Conservation (phyloP, 192 early-diverging fungal genomes). For the Gonapodya prolifera region DNA sequence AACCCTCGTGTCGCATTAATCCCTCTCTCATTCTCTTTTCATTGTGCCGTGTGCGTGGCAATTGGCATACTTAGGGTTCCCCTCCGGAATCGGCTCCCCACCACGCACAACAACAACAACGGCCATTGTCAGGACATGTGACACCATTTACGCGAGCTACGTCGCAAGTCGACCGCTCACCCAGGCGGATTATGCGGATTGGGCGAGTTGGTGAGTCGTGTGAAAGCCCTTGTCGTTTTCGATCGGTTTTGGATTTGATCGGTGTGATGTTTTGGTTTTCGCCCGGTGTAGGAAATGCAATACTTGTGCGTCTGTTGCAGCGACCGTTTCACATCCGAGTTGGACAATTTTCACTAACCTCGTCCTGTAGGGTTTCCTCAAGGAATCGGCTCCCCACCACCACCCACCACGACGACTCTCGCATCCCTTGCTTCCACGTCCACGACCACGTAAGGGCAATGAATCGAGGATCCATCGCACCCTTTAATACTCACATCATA, state of each 20-base stretch:
- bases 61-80: background rate
- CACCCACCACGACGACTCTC: background rate
- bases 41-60: background rate
- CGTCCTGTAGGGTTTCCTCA: background rate
- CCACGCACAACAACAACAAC: background rate
- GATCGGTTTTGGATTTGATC: background rate
- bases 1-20: constrained; percentile 1
- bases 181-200: background rate
- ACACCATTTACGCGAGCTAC: background rate
- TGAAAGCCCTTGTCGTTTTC: background rate
- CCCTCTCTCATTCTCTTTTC: background rate
- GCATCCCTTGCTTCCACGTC: background rate
- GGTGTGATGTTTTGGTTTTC: background rate
- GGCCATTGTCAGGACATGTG: background rate
- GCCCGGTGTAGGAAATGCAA: background rate
- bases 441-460: background rate
- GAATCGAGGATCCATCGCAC: background rate
- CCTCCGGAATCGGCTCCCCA: background rate
- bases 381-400: background rate
- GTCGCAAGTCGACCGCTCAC: background rate
- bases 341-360: background rate
- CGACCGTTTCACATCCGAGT: background rate
- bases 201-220: background rate
- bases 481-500: background rate
- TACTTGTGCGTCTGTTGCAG: background rate